Base-by-base conservation (phyloP, 768 basidiomycete genomes). In the Russula sp. region DNA sequence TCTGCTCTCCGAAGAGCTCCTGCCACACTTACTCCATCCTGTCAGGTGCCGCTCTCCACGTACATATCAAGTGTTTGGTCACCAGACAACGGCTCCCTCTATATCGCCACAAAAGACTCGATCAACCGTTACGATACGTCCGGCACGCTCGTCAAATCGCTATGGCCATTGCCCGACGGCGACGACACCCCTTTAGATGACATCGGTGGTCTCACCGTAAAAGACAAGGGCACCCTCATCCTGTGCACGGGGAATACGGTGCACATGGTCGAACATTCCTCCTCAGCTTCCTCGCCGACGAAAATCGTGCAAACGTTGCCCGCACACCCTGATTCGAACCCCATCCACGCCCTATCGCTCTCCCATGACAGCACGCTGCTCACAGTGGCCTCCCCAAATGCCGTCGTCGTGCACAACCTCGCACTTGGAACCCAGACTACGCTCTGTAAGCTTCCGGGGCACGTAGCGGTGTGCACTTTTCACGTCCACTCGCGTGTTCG, bases 401-500 rank as follows among this genome's bases (percentile, higher is more conserved):
- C 80, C 3, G 81, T 82, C 22, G 79, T 88, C 70, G 77, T 91
- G 14, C 81, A 89, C 69, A 83, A 88, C 66, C 75, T 90, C 58
- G 70, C 80, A 0, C 76, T 79, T 13, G 81, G 81, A 16, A 80
- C 85, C 9, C 80, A 83, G 67, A 79, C 79, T 2, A 75, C 78
- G 34, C 79, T 91, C 44, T 80, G 82, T 32, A 86, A 87, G 0
- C 73, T 87, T 3, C 77, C 82, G 58, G 64, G 73, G n/a, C 55
- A n/a, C 11, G 76, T 85, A 48, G 76, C 74, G 0, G 77, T 81
- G 16, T 84, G 85, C 62, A 72, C 76, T 30, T 90, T 90, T 67
- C 87, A 89, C 69, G 78, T 80, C 13, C 85, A 89, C 71, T 75
- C 79, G 2, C 82, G 83, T n/a, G 84, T 83, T 8, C 78, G 80